phyloP scores from a whole-genome alignment of 2,329 filamentous ascomycete species.

The Colletotrichum zoysiae region DNA sequence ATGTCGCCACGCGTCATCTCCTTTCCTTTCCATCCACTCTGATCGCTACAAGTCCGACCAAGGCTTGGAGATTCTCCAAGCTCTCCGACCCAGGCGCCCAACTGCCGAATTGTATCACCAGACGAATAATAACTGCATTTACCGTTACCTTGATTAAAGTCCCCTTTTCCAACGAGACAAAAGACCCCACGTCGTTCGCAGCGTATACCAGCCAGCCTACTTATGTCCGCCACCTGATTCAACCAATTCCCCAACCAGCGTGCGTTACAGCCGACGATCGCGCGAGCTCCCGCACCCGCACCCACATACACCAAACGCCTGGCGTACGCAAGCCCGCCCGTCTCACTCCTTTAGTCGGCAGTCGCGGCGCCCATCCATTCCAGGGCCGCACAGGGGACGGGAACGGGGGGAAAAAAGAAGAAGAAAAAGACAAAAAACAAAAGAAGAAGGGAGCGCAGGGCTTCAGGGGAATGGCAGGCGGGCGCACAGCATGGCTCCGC shows the following conservation, averaged over 20 bases:
- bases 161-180: neutral
- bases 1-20: slow-evolving; percentile 40
- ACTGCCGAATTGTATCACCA: neutral
- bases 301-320: slow-evolving; percentile 14
- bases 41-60: neutral
- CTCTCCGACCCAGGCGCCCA: slow-evolving; percentile 29
- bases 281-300: slow-evolving; percentile 23
- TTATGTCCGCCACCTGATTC: slow-evolving; percentile 13
- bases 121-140: neutral
- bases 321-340: slow-evolving; percentile 30
- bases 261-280: slow-evolving; percentile 33
- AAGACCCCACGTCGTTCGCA: neutral
- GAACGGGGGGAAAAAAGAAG: slow-evolving; percentile 13
- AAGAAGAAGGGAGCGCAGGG: slow-evolving; percentile 16
- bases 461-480: slow-evolving; percentile 47
- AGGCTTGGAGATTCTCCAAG: neutral
- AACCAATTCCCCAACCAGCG: slow-evolving; percentile 5
- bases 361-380: slow-evolving; percentile 31
- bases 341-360: slow-evolving; percentile 2
- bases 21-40: neutral
- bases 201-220: neutral
- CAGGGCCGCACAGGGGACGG: slow-evolving; percentile 11
- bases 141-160: neutral
- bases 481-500: slow-evolving; percentile 49
- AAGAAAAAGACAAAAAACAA: neutral